Base-by-base conservation (phyloP, 371 early-diverging fungal genomes). In the Mortierella sp. region DNA sequence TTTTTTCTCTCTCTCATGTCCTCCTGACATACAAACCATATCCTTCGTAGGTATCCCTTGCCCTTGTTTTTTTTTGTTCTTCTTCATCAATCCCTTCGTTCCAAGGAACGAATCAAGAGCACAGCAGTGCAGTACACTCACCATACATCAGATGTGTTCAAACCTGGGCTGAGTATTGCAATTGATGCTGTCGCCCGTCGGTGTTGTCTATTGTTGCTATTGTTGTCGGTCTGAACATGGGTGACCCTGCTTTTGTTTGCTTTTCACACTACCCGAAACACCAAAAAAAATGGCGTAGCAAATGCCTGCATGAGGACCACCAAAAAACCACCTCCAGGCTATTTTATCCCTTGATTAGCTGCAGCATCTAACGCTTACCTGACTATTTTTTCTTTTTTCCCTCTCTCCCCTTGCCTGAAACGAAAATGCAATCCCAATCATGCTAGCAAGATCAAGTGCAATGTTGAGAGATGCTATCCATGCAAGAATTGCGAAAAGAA, bases 401-500 rank as follows among this genome's bases (percentile, higher is more conserved):
- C 46, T 44, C 72, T 72, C 38, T 65, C 65, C 65, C 65, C 65
- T 38, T 41, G 10, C 32, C 63, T 48, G 56, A 56, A 41, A 43
- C 32, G 60, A 29, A 14, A 29, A 32, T 32, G 32, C 29, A 60
- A 29, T 29, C 60, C 60, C 18, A 35, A 54, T 38, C 35, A 18
- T 55, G 35, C 24, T 83, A 84, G 84, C 29, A 81, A 84, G 73
- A 84, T 84, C 78, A 84, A 84, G 48, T 84, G 84, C 63, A 78
- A 84, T 56, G 84, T 84, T 38, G 84, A 84, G 32, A 84, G 71
- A 29, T 71, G 72, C 72, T 80, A 80, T 27, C 84, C 84, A n/a
- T 81, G 81, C 75, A 80, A 78, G 32, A 84, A 84, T 71, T 84
- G 84, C 55, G 84, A 84, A 63, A 80, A 81, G 70, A 84, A 81